phyloP scores from a whole-genome alignment of 345 rosid species.

The Aquilaria sinensis region DNA sequence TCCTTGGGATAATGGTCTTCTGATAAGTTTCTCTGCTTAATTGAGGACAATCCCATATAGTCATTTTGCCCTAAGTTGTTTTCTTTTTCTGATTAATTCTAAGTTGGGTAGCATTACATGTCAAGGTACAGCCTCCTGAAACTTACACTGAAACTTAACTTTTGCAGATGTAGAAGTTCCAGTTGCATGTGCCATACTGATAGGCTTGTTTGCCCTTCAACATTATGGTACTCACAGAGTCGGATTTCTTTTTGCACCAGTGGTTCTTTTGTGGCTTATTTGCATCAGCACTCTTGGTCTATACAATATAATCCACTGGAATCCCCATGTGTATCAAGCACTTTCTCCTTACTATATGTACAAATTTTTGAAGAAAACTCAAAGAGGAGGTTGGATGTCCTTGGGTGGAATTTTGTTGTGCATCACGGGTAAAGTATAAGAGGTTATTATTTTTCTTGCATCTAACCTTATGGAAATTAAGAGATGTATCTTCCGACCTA shows the following conservation, averaged over 20 bases:
- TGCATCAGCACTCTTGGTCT: conserved; percentile 76
- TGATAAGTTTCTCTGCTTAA: too few relatives aligned
- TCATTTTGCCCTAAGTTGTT: background rate
- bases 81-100: background rate
- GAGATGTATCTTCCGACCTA: background rate
- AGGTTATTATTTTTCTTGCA: too few relatives aligned
- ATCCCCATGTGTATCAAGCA: conserved; percentile 81
- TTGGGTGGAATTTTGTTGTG: conserved; percentile 94
- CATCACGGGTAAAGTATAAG: conserved; percentile 65
- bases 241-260: conserved; percentile 86
- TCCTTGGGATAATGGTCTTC: too few relatives aligned
- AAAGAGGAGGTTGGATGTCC: conserved; percentile 81
- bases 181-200: conserved; percentile 67
- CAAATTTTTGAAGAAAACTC: conserved; percentile 74
- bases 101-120: too few relatives aligned
- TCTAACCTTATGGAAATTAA: conserved; percentile 2
- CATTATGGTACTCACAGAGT: conserved; percentile 90
- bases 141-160: background rate
- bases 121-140: background rate
- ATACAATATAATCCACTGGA: conserved; percentile 74
- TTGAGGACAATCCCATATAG: background rate
- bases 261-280: conserved; percentile 68
- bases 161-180: conserved; percentile 79
- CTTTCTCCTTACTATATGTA: conserved; percentile 80
- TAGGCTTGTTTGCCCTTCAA: conserved; percentile 83